Percentiles rank a stretch among this genome's conserved stretches.
Conservation (phyloP, 495 filamentous ascomycete genomes). For the Penicillium canescens region DNA sequence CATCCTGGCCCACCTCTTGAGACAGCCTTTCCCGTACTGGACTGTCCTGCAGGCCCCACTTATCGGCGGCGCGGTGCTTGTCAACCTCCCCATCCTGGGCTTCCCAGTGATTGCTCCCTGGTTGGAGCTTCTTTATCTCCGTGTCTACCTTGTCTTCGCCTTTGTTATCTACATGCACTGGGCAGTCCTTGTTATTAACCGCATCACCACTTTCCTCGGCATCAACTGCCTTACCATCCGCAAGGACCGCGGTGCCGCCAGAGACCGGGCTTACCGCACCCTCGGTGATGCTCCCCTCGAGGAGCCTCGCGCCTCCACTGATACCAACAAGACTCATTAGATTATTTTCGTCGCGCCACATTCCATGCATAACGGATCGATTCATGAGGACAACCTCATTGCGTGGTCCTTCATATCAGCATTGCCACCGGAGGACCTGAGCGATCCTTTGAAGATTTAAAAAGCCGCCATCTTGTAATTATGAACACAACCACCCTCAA, state of each 20-base stretch:
- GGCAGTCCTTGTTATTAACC: constrained; percentile 87
- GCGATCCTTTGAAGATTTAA: background rate
- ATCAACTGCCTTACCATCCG: constrained; percentile 95
- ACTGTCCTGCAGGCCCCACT: constrained; percentile 86
- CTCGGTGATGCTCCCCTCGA: constrained; percentile 26
- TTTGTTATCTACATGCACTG: constrained; percentile 83
- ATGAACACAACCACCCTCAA: constrained; percentile 2
- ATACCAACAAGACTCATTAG: constrained; percentile 28
- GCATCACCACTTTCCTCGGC: constrained; percentile 87
- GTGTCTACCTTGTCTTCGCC: constrained; percentile 78
- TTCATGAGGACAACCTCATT: background rate
- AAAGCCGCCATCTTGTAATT: constrained; percentile 6
- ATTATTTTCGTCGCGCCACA: background rate
- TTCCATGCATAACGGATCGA: background rate
- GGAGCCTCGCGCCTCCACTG: constrained; percentile 5
- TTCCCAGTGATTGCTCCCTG: constrained; percentile 58
- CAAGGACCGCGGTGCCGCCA: constrained; percentile 45
- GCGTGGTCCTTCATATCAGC: background rate
- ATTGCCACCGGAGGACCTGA: background rate
- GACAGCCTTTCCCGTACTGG: constrained; percentile 95
- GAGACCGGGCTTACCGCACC: constrained; percentile 42
- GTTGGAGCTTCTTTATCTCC: constrained; percentile 77
- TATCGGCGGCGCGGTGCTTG: constrained; percentile 78
- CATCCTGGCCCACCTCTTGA: constrained; percentile 91
- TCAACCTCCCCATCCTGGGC: constrained; percentile 79